A percentile compares a stretch with the other conserved stretches of the same genome.
Conservation (phyloP, 176 grass and related monocot genomes). For the Chloris gayana region DNA sequence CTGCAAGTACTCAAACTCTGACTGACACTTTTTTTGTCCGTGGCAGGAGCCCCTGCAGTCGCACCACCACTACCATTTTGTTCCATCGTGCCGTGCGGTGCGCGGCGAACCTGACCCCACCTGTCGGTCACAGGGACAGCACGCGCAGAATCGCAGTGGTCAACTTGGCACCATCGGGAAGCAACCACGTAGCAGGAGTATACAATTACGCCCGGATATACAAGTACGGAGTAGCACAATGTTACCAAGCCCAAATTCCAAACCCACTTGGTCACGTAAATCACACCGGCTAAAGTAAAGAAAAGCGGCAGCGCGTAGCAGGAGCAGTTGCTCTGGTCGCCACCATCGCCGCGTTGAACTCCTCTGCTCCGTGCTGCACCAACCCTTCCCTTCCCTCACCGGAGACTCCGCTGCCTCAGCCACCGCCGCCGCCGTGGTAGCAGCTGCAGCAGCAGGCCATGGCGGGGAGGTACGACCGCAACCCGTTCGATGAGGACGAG, state of each 20-base stretch:
- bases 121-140: not conserved
- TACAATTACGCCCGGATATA: not conserved
- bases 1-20: slow-evolving; percentile 4
- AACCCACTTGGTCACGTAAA: slow-evolving; percentile 48
- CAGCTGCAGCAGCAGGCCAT: slow-evolving; percentile 42
- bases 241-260: slow-evolving; percentile 49
- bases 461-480: slow-evolving; percentile 90
- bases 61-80: not conserved
- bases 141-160: slow-evolving; percentile 10
- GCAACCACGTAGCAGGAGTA: not conserved
- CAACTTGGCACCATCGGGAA: slow-evolving; percentile 12
- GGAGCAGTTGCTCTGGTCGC: slow-evolving; percentile 32
- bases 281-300: slow-evolving; percentile 2
- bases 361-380: not conserved
- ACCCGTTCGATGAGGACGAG: slow-evolving; percentile 93
- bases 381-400: slow-evolving; percentile 22
- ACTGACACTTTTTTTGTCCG: slow-evolving; percentile 18
- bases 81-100: not conserved
- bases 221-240: too few species aligned
- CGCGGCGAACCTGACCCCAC: slow-evolving; percentile 7
- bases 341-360: slow-evolving; percentile 29
- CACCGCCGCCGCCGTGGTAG: not conserved
- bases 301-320: slow-evolving; percentile 25
- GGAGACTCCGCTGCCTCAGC: slow-evolving; percentile 34
- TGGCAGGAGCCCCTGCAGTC: not conserved